Evolutionary conservation across 2,329 filamentous ascomycete species (phyloP).

Genomic region (Ophiobolus disseminans): DNA sequence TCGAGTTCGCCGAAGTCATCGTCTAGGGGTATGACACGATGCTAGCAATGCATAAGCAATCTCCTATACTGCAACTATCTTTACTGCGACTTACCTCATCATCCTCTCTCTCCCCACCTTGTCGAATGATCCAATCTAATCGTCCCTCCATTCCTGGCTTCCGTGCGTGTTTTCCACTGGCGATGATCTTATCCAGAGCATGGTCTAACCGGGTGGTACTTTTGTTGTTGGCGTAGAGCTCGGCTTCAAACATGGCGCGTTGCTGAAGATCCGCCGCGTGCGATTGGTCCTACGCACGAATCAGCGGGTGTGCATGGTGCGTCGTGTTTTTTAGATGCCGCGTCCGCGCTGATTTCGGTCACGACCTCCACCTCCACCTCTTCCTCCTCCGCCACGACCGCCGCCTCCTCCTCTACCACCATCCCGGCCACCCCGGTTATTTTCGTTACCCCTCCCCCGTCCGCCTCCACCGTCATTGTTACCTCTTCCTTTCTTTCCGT

Average conservation of each 20-base stretch:
- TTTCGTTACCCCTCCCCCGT: too few relatives aligned
- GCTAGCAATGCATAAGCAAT: too few relatives aligned
- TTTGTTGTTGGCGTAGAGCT: background rate
- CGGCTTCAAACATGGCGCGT: background rate
- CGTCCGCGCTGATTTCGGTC: background rate
- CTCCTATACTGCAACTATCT: too few relatives aligned
- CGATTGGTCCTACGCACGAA: background rate
- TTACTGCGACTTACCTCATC: background rate
- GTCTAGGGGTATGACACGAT: too few relatives aligned
- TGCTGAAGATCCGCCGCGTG: background rate
- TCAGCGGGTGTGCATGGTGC: background rate
- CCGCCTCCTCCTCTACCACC: background rate
- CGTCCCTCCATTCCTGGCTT: background rate
- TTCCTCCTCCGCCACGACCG: background rate
- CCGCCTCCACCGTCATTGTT: background rate
- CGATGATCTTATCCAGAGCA: constrained; percentile 3
- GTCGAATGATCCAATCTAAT: background rate
- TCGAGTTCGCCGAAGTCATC: too few relatives aligned
- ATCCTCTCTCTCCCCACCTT: background rate
- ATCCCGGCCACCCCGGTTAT: background rate
- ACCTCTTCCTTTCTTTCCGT: background rate
- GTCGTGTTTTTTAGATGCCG: background rate
- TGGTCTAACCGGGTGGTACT: background rate
- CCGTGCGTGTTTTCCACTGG: background rate
- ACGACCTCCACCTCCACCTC: background rate